Base-by-base conservation (phyloP, 1,139 yeast species). In the Meyerozyma elateridarum region DNA sequence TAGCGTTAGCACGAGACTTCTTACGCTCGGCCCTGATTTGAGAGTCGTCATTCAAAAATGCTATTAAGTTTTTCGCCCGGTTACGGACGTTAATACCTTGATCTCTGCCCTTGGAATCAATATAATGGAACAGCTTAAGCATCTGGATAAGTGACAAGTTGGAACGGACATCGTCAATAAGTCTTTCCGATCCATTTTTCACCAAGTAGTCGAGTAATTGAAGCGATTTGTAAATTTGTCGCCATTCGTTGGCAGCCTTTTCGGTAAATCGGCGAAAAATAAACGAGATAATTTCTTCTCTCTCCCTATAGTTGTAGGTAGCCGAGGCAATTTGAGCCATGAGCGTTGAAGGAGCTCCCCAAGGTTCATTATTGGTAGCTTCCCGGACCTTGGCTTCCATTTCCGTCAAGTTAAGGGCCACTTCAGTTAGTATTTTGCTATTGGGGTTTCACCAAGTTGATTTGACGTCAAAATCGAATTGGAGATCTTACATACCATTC, bases 331-430 rank as follows among this genome's bases (percentile, higher is more conserved):
- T 91, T 53, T 88, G 93, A 40, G 82, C 84, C 97, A 93, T 91
- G 52, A 85, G 64, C 2, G 95, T 76, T 4, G 93, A 75, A 2
- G 95, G 79, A 3, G 96, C 94, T n/a, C 98, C 98, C 99, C 99
- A 91, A 2, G 98, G 98, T 59, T 91, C 99, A 55, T 91, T 91
- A 56, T 91, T 91, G 36, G 98, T 91, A 29, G 97, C 97, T 58
- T 91, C 97, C 41, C 98, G 79, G 14, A 88, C 98, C 59, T 85
- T 88, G 30, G 95, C 83, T 61, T 91, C 98, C 82, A 85, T 88
- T 44, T 87, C 96, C 8, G 96, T 85, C 58, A 85, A 80, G 61
- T 89, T 91, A 73, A 88, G 77, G 45, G 95, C 96, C 25, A 87
- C 72, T 63, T 42, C 20, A 22, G 40, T 33, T 37, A 25, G 36